Conservation (phyloP, 148 eudicot species). For the Silene uniflora region DNA sequence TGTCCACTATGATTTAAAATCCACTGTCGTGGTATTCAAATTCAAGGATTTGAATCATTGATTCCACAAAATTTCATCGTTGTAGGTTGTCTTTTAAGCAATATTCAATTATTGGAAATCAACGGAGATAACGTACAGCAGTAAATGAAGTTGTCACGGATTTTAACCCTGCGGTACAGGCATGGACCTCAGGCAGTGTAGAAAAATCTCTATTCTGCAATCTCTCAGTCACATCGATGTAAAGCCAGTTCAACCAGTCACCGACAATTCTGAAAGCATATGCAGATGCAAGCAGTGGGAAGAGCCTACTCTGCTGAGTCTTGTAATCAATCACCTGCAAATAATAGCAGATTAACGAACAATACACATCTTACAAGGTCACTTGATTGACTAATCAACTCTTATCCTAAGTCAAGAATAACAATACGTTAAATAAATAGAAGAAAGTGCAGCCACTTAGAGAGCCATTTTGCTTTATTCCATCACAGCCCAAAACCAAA, state of each 20-base stretch:
- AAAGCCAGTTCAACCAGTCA: slow-evolving; percentile 88
- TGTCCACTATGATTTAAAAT: too few species aligned
- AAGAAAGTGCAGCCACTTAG: too few species aligned
- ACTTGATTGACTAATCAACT: neutral
- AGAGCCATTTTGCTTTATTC: too few species aligned
- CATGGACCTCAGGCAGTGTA: slow-evolving; percentile 96
- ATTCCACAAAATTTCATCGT: too few species aligned
- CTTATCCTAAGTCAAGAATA: neutral
- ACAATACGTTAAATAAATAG: too few species aligned
- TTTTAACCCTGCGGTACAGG: slow-evolving; percentile 97
- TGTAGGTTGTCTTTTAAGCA: neutral
- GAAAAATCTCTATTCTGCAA: slow-evolving; percentile 83
- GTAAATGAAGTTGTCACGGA: slow-evolving; percentile 88
- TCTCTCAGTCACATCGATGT: slow-evolving; percentile 80
- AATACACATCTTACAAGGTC: neutral
- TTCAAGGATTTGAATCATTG: too few species aligned
- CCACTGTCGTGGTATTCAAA: too few species aligned
- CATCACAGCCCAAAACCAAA: too few species aligned
- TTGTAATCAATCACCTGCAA: slow-evolving; percentile 89
- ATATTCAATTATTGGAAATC: neutral
- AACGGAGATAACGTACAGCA: slow-evolving; percentile 52
- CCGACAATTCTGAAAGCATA: slow-evolving; percentile 97
- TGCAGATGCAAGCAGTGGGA: slow-evolving; percentile 94
- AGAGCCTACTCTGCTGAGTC: slow-evolving; percentile 96
- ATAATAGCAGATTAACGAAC: slow-evolving; percentile 7